These are phyloP conservation scores for Leccinum barrowsii DNA, from an alignment of 768 basidiomycete species.

Conservation along the genomic window DNA sequence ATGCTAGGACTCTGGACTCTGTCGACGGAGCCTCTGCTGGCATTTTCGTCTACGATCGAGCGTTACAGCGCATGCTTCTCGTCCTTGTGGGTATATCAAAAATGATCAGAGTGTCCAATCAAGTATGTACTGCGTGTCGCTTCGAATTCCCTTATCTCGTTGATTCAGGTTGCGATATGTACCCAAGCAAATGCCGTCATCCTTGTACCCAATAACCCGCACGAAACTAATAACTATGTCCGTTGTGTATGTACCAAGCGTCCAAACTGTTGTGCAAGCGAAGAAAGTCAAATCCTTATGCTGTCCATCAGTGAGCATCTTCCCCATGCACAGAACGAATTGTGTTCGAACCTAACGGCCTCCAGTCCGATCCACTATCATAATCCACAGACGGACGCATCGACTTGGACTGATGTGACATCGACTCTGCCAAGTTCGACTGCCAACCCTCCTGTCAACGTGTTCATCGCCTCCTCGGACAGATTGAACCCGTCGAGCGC, in stretches of 20 bases:
- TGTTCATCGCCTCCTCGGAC: conserved; percentile 51
- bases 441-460: conserved; percentile 46
- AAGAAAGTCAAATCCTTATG: background rate
- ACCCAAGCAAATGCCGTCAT: background rate
- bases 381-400: conserved; percentile 45
- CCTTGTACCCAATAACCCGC: background rate
- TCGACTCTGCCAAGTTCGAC: conserved; percentile 45
- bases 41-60: conserved; percentile 46
- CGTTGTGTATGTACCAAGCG: background rate
- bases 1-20: conserved; percentile 53
- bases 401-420: conserved; percentile 43
- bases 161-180: background rate
- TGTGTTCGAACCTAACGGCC: background rate
- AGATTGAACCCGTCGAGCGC: conserved; percentile 42
- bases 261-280: background rate
- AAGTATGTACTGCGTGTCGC: background rate
- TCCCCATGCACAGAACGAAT: background rate
- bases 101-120: conserved; percentile 5
- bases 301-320: background rate
- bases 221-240: background rate
- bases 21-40: conserved; percentile 55
- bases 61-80: conserved; percentile 52
- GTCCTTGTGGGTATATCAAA: conserved; percentile 44
- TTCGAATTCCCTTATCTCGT: background rate
- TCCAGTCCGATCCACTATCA: background rate